A percentile compares a stretch with the other conserved stretches of the same genome.
phyloP scores from a whole-genome alignment of 768 basidiomycete genomes.

The Suillus ampliporus region DNA sequence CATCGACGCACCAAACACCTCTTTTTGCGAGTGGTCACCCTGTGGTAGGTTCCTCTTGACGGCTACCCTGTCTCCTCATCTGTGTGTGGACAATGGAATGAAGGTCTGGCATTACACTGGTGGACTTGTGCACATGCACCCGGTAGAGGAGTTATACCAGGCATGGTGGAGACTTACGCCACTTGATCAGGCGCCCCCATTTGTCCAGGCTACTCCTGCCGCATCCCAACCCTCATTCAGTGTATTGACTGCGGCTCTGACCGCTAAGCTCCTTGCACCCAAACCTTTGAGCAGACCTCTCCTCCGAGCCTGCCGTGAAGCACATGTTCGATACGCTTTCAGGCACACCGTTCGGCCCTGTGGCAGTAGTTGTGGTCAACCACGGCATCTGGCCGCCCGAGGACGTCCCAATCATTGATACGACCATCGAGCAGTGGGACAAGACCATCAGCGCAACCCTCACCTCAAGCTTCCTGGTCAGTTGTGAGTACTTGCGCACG shows the following conservation, averaged over 20 bases:
- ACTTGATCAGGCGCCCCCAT: constrained; percentile 67
- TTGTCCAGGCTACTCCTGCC: constrained; percentile 67
- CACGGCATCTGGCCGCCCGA: constrained; percentile 58
- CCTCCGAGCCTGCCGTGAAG: constrained; percentile 57
- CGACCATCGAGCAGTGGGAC: constrained; percentile 70
- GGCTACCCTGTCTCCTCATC: constrained; percentile 91
- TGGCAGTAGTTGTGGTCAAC: constrained; percentile 66
- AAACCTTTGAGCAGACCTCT: constrained; percentile 73
- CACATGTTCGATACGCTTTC: constrained; percentile 52
- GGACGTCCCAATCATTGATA: constrained; percentile 57
- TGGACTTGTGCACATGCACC: constrained; percentile 82
- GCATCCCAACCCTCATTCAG: constrained; percentile 70
- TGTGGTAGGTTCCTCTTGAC: constrained; percentile 93
- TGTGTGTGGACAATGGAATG: constrained; percentile 97
- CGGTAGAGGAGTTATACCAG: constrained; percentile 90
- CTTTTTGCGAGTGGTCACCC: constrained; percentile 94
- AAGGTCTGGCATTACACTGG: constrained; percentile 96
- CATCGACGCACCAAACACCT: constrained; percentile 93
- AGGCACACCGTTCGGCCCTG: constrained; percentile 47
- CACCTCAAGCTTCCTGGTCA: constrained; percentile 71
- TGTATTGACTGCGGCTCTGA: constrained; percentile 53
- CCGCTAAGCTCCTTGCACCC: constrained; percentile 57
- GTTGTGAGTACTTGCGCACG: constrained; percentile 57
- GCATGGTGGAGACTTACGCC: constrained; percentile 79
- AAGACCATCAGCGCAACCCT: constrained; percentile 65